phyloP scores from a whole-genome alignment of 495 filamentous ascomycete species.

The Clohesyomyces aquaticus region DNA sequence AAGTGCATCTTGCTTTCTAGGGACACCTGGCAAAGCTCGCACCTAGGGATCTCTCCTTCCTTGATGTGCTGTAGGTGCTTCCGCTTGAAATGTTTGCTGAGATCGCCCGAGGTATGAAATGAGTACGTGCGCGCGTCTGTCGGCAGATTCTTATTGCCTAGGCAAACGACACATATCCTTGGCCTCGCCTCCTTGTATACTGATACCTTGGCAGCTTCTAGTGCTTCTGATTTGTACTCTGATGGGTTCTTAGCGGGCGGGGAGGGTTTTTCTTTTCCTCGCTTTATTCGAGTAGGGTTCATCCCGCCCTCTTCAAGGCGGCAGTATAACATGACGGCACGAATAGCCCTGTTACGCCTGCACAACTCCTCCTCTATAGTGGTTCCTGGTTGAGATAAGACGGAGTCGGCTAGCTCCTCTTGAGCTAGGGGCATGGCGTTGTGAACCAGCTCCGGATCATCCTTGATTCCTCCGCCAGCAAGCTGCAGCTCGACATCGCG shows the following conservation, averaged over 20 bases:
- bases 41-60: constrained; percentile 37
- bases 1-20: constrained; percentile 42
- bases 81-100: constrained; percentile 52
- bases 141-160: too few relatives aligned
- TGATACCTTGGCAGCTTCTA: constrained; percentile 40
- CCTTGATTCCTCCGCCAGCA: too few relatives aligned
- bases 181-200: constrained; percentile 46
- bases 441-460: constrained; percentile 15
- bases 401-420: constrained; percentile 27
- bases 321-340: too few relatives aligned
- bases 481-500: too few relatives aligned
- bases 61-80: constrained; percentile 47
- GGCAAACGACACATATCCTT: constrained; percentile 47
- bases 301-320: constrained; percentile 32
- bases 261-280: constrained; percentile 12
- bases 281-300: constrained; percentile 4
- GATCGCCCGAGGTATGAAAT: constrained; percentile 35
- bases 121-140: constrained; percentile 41
- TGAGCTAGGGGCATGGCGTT: constrained; percentile 24
- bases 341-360: constrained; percentile 25
- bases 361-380: constrained; percentile 26
- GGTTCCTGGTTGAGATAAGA: constrained; percentile 24
- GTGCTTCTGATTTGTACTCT: constrained; percentile 15
- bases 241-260: constrained; percentile 10
- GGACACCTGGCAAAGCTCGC: constrained; percentile 14